phyloP scores from a whole-genome alignment of 257 asterid species.

The Craterostigma plantagineum region DNA sequence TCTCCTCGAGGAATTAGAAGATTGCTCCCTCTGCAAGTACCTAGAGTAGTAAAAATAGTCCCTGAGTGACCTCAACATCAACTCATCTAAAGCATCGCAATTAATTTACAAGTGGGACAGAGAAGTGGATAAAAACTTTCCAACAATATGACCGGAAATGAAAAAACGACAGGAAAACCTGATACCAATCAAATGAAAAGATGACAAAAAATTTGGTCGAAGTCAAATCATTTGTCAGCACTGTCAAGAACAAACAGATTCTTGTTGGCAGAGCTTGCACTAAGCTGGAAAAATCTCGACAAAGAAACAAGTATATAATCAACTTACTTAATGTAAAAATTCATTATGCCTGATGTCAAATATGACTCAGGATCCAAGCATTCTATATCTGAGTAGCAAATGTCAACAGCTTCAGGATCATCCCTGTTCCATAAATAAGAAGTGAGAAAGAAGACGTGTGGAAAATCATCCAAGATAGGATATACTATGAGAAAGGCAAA shows the following conservation, averaged over 20 bases:
- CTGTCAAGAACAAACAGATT: background rate
- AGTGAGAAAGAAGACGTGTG: conserved; percentile 11
- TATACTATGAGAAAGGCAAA: conserved; percentile 6
- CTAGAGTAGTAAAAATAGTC: conserved; percentile 24
- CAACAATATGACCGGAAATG: too few species aligned
- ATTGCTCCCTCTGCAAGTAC: conserved; percentile 49
- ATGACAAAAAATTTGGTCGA: too few species aligned
- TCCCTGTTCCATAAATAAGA: conserved; percentile 21
- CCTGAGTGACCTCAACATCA: conserved; percentile 9
- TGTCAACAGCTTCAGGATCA: conserved; percentile 66
- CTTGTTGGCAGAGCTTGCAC: background rate
- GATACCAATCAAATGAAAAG: too few species aligned
- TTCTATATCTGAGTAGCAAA: conserved; percentile 45
- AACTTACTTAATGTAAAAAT: conserved; percentile 79
- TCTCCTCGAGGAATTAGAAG: conserved; percentile 16
- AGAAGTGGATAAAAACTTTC: conserved; percentile 4
- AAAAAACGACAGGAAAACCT: too few species aligned
- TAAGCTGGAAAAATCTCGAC: background rate
- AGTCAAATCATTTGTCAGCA: too few species aligned
- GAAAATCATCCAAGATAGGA: conserved; percentile 8
- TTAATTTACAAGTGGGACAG: conserved; percentile 8
- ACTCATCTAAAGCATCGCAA: conserved; percentile 8
- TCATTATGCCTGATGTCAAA: conserved; percentile 74
- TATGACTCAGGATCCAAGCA: conserved; percentile 69
- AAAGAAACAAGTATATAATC: background rate